Evolutionary conservation across 805 yeast species (phyloP), one percentile per base, ranked within the genome.

Genomic region (Maudiozyma bulderi): DNA sequence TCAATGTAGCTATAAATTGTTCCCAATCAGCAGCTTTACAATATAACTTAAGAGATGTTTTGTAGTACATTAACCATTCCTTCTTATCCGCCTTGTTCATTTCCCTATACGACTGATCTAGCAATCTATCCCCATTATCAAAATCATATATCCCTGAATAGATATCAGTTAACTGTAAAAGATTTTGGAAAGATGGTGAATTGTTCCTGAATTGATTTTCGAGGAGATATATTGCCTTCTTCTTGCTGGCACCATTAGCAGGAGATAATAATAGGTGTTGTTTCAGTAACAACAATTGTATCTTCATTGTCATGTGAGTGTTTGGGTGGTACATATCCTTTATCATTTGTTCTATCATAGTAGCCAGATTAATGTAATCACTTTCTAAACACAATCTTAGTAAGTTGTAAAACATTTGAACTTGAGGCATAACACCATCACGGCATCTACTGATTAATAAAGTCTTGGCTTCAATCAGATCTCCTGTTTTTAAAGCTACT

Each of bases 41-140:
- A n/a, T 55, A 44, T 1, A 56, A 13, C 45, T 55, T 57, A 31
- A 61, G 42, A 5, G 53, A 47, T 8, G 52, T 53, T 49, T 53
- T 51, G 37, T 63, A 62, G 43, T 55, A 62, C 40, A 55, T 50
- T 30, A 44, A 46, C 65, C 61, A 58, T 26, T 59, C 58, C 13
- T 46, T 46, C 31, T 45, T 50, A 43, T 54, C 52, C 3, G 43
- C 46, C 7, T 43, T 31, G 37, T 59, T 49, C 34, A 56, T 46
- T 15, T 45, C 45, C 9, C 51, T 35, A 11, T 7, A 10, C 15
- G 42, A 14, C 20, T 40, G 26, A 5, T 37, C 31, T 1, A 43
- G 29, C 6, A 29, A 6, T 4, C 44, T 29, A 2, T 29, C 8
- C 5, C 60, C 57, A 29, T 35, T 35, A 8, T 44, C 44, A 40